Evolutionary conservation across 768 basidiomycete species (phyloP), one percentile per base, ranked within the genome.

Genomic region (Gloeostereum incarnatum): DNA sequence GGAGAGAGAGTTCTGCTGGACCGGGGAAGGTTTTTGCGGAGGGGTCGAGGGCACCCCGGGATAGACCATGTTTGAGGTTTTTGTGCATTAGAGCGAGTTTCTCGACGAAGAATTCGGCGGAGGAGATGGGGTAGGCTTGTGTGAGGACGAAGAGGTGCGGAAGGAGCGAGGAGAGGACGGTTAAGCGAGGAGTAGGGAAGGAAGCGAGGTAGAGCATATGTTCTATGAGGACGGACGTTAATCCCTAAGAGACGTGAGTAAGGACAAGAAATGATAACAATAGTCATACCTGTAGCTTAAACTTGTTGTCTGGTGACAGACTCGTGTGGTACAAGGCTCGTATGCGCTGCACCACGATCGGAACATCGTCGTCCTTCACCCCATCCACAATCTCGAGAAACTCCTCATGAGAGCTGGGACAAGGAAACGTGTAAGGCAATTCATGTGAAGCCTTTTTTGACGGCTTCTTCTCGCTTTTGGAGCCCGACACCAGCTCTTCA

Each of bases 51-150:
- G 86, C 64, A 1, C 87, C 89, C 5, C 68, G 68, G 2, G 81
- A 72, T 13, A 99, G 63, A 6, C 92, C 93, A 6, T 79, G 79
- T 36, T 75, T 76, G 38, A 98, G 73, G 55, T 97, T 96, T 65
- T 91, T 92, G 57, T 97, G 81, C 90, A 98, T 96, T 4, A 96
- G 60, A 7, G 68, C 61, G 31, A 98, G 69, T 59, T 97, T 98
- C 20, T 72, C 64, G 43, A 85, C 75, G 58, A 93, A 89, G 51
- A 77, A 71, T 36, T 76, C 71, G 1, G 93, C 92, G 6, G 80
- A 68, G 32, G 80, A 72, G 39, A 86, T 73, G 1, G 93, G 89
- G 58, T 93, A 93, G 6, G 81, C 65, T 45, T 77, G 78, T 13
- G 82, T 75, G 40, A 98, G 75, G 16, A 83, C 69, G 49, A 72